Percentiles rank a stretch among this genome's conserved stretches.
phyloP scores from a whole-genome alignment of 2,329 filamentous ascomycete species.

The Neonectria neomacrospora region DNA sequence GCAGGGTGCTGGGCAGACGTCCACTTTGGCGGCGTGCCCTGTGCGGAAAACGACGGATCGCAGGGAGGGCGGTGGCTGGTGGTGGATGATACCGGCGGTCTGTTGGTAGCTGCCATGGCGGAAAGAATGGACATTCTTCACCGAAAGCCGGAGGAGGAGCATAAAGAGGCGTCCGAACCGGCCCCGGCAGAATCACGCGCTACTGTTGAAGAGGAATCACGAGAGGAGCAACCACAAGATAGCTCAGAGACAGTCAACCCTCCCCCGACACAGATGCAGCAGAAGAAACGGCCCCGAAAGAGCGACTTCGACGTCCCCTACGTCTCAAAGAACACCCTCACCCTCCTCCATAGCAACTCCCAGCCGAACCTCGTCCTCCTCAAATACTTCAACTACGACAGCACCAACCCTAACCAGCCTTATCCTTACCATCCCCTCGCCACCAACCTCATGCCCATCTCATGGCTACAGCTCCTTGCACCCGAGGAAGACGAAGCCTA shows the following conservation, averaged over 20 bases:
- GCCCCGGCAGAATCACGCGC: constrained; percentile 4
- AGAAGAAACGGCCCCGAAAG: constrained; percentile 45
- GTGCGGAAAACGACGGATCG: constrained; percentile 40
- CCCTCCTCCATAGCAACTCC: constrained; percentile 81
- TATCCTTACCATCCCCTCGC: constrained; percentile 80
- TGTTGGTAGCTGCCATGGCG: constrained; percentile 84
- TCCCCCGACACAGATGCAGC: constrained; percentile 30
- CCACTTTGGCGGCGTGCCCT: constrained; percentile 65
- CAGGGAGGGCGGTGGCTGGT: constrained; percentile 75
- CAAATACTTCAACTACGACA: constrained; percentile 89
- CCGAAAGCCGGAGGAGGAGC: constrained; percentile 47
- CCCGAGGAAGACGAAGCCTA: constrained; percentile 82
- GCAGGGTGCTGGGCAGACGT: constrained; percentile 92
- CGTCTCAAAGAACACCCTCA: constrained; percentile 79
- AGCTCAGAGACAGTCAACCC: constrained; percentile 22
- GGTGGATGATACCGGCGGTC: constrained; percentile 86
- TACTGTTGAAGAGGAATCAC: constrained; percentile 8
- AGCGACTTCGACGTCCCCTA: constrained; percentile 72
- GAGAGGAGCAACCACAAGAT: constrained; percentile 22
- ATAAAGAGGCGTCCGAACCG: constrained; percentile 15
- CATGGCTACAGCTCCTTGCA: constrained; percentile 90
- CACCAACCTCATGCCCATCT: constrained; percentile 82
- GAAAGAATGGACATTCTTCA: constrained; percentile 89
- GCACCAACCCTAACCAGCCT: constrained; percentile 68
- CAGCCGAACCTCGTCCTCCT: constrained; percentile 90